phyloP scores from a whole-genome alignment of 345 rosid genomes.

The Sisymbrium altissimum region DNA sequence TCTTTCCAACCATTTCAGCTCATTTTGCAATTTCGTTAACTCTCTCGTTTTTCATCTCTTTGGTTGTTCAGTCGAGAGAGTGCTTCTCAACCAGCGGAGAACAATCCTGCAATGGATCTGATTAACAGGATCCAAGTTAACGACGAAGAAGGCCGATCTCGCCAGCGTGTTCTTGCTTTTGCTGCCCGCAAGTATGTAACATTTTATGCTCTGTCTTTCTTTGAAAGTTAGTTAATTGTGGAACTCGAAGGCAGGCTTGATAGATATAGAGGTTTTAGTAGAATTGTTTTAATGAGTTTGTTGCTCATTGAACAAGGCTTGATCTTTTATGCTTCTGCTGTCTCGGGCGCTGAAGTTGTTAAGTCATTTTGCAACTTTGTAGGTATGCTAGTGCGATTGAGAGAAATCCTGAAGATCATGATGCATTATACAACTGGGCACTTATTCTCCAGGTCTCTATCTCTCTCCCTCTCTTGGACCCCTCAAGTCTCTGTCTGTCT shows the following conservation, averaged over 20 bases:
- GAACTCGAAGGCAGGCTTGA: not conserved
- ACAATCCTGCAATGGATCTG: conserved; percentile 81
- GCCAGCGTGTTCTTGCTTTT: conserved; percentile 91
- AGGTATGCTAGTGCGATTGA: conserved; percentile 91
- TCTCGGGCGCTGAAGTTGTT: not conserved
- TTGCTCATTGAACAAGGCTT: not conserved
- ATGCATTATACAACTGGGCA: conserved; percentile 97
- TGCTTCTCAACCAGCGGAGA: conserved; percentile 60
- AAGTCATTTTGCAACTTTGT: conserved; percentile 23
- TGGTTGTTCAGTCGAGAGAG: conserved; percentile 58
- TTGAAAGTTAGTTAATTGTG: not conserved
- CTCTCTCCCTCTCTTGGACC: not conserved
- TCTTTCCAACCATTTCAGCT: not conserved
- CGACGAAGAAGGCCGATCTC: conserved; percentile 97
- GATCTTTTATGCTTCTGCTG: not conserved
- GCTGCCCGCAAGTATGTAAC: conserved; percentile 86
- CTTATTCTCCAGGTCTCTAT: conserved; percentile 93
- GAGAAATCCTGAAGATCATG: conserved; percentile 93
- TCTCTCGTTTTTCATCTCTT: no score
- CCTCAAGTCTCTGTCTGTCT: not conserved
- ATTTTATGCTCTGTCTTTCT: not conserved
- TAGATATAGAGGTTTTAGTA: not conserved
- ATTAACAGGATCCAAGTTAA: conserved; percentile 72
- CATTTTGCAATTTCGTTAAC: no score
- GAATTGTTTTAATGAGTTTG: not conserved